phyloP scores from a whole-genome alignment of 805 yeast genomes.

The Teunomyces atbi region DNA sequence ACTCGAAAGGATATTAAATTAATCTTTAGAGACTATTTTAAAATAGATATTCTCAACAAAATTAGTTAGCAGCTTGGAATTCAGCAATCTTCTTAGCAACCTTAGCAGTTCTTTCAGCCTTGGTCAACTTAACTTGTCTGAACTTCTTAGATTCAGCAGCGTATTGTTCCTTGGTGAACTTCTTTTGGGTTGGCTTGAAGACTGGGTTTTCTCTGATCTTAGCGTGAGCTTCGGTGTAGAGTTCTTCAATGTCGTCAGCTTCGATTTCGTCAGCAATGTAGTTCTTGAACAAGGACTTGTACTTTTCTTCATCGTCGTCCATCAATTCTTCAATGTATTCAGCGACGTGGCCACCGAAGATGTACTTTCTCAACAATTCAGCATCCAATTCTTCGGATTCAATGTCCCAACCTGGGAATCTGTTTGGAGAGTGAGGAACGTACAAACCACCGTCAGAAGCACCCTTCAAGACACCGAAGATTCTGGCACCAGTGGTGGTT shows the following conservation, averaged over 20 bases:
- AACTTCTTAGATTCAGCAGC: conserved; percentile 95
- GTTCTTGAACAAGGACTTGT: conserved; percentile 91
- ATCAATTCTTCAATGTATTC: conserved; percentile 99
- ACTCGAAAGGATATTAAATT: neutral
- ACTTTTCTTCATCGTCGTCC: conserved; percentile 99
- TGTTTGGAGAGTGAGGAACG: conserved; percentile 98
- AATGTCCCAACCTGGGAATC: conserved; percentile 99
- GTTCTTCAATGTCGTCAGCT: conserved; percentile 94
- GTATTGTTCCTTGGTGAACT: conserved; percentile 96
- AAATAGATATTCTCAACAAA: neutral
- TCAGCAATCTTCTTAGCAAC: conserved; percentile 93
- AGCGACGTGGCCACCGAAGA: conserved; percentile 99
- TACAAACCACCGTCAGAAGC: conserved; percentile 99
- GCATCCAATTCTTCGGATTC: conserved; percentile 98
- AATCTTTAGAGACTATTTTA: neutral
- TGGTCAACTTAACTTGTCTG: conserved; percentile 86
- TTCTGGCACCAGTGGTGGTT: conserved; percentile 99
- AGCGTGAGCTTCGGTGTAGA: conserved; percentile 92
- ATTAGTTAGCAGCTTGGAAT: conserved; percentile 53
- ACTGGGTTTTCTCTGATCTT: conserved; percentile 95
- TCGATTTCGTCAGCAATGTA: conserved; percentile 97
- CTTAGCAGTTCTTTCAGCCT: conserved; percentile 85
- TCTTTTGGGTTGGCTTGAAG: conserved; percentile 84
- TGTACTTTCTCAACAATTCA: conserved; percentile 96
- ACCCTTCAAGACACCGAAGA: conserved; percentile 99